Evolutionary conservation across 805 yeast species (phyloP).

Genomic region (Blastobotrys americana): DNA sequence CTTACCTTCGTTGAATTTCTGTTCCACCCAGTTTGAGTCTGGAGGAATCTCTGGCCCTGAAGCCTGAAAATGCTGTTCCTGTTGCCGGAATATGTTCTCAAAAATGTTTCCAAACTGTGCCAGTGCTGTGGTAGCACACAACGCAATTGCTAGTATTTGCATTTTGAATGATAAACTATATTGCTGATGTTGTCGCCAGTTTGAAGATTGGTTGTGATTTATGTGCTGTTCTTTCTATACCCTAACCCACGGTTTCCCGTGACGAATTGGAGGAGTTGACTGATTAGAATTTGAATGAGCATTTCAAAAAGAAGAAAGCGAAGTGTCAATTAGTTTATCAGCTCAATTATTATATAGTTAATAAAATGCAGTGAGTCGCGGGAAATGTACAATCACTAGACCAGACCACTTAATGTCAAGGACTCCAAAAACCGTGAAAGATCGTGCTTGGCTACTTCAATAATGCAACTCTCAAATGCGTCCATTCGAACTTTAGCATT

Average conservation of each 20-base stretch:
- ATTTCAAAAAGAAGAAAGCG: too few relatives aligned
- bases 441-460: slow-evolving; percentile 84
- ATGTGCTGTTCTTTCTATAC: too few relatives aligned
- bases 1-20: slow-evolving; percentile 20
- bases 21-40: slow-evolving; percentile 22
- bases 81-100: slow-evolving; percentile 31
- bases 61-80: slow-evolving; percentile 33
- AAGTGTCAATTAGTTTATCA: too few relatives aligned
- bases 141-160: slow-evolving; percentile 8
- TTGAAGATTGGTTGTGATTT: too few relatives aligned
- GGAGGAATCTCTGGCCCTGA: slow-evolving; percentile 19
- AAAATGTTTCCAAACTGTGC: slow-evolving; percentile 43
- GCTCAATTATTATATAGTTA: too few relatives aligned
- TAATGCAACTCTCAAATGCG: slow-evolving; percentile 89
- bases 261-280: too few relatives aligned
- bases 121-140: slow-evolving; percentile 12
- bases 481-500: slow-evolving; percentile 88
- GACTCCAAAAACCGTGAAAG: slow-evolving; percentile 79
- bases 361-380: too few relatives aligned
- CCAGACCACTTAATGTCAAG: slow-evolving; percentile 64
- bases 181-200: too few relatives aligned
- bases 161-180: too few relatives aligned
- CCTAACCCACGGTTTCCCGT: too few relatives aligned
- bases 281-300: too few relatives aligned
- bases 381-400: too few relatives aligned